Base-by-base conservation (phyloP, 805 yeast species). In the Candida ipomoeae region DNA sequence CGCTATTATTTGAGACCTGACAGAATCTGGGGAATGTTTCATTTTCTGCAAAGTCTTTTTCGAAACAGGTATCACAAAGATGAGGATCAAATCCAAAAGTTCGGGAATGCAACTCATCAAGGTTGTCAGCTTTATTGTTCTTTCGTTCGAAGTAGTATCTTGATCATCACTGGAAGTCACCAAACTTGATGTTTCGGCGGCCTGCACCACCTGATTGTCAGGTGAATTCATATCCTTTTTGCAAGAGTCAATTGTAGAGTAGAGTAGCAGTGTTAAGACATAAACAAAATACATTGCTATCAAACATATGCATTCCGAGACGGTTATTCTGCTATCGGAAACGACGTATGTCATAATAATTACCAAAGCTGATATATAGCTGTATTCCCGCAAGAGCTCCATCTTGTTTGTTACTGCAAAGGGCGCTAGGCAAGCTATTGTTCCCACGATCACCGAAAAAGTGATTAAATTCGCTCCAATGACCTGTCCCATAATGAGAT, bases 401-500 rank as follows among this genome's bases (percentile, higher is more conserved):
- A 53, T 56, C 35, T 54, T 57, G 42, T 60, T 52, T 6, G 33
- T 46, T 1, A 69, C 56, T n/a, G 52, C 42, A 44, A 66, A 64
- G 6, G 72, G 69, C 7, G 51, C 51, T 44, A 47, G 58, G 31
- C 50, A 54, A 8, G 55, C 51, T 13, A 72, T 72, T 5, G 63
- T 29, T 0, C 76, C 76, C n/a, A 72, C 57, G 1, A 69, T 62
- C 1, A 72, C 52, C 1, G 71, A 63, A 46, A 70, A 62, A 39
- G 67, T 62, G 11, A 72, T 65, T 2, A 68, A 49, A 11, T 62
- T 63, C 2, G 73, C 65, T 1, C 77, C 76, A 5, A 70, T 59
- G 6, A 70, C 52, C 51, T 72, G 75, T 3, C 76, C 76, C 31
- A 72, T 49, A 3, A 70, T 69, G 18, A 72, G 53, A 35, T 70